Percentiles rank a stretch among this genome's conserved stretches.
Conservation (phyloP, 768 basidiomycete genomes). For the Cubamyces sp. region DNA sequence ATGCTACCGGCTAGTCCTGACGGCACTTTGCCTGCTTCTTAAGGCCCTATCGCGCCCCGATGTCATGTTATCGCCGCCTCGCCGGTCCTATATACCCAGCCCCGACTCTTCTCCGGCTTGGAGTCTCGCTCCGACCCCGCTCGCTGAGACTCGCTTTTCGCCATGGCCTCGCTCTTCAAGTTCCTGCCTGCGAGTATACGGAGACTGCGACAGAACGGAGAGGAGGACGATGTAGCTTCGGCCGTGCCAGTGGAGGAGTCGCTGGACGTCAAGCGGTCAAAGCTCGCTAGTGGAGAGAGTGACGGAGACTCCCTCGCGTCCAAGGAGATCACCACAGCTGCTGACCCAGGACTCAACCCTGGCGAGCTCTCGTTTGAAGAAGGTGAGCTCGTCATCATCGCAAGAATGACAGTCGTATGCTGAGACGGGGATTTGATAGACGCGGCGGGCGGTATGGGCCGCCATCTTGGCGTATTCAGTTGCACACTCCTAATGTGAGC, state of each 20-base stretch:
- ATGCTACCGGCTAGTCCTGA: not conserved
- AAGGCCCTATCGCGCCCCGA: constrained; percentile 13
- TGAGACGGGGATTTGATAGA: constrained; percentile 34
- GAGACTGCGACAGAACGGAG: not conserved
- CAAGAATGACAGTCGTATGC: not conserved
- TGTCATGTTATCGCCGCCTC: constrained; percentile 8
- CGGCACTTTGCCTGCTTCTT: constrained; percentile 9
- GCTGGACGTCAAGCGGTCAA: constrained; percentile 18
- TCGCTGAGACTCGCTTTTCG: not conserved
- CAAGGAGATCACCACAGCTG: constrained; percentile 14
- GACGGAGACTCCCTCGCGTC: constrained; percentile 17
- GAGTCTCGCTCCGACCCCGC: not conserved
- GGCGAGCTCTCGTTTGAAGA: constrained; percentile 55
- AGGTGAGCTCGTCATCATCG: constrained; percentile 15
- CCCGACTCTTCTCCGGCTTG: not conserved
- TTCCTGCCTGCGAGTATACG: not conserved
- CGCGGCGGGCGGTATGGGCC: constrained; percentile 58
- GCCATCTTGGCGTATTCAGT: constrained; percentile 58
- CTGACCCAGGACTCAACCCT: constrained; percentile 38
- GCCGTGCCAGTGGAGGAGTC: constrained; percentile 1
- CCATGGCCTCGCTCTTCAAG: constrained; percentile 14
- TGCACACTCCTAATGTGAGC: constrained; percentile 58
- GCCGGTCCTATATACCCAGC: not conserved
- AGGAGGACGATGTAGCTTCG: not conserved
- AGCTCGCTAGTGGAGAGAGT: constrained; percentile 1